Evolutionary conservation across 345 rosid species (phyloP).

Genomic region (Gynandropsis gynandra): DNA sequence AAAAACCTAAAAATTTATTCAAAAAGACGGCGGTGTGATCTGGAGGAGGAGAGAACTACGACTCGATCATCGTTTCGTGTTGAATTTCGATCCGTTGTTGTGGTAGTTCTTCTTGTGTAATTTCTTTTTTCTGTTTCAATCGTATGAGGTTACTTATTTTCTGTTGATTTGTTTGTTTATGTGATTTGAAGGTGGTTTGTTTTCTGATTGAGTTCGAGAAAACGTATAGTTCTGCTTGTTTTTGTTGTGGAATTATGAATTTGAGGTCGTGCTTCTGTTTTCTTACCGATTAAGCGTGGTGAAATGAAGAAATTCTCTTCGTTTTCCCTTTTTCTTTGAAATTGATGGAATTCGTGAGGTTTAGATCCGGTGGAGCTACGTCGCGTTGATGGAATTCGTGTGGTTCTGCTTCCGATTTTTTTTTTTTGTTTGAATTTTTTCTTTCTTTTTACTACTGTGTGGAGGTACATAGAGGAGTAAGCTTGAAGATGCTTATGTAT

Average conservation of each 20-base stretch:
- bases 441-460: background rate
- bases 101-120: slow-evolving; percentile 7
- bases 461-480: background rate
- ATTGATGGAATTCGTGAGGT: slow-evolving; percentile 16
- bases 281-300: background rate
- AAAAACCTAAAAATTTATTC: slow-evolving; percentile 3
- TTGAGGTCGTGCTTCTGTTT: slow-evolving; percentile 19
- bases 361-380: background rate
- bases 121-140: background rate
- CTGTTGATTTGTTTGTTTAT: slow-evolving; percentile 17
- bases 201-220: slow-evolving; percentile 6
- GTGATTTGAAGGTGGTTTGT: too few relatives aligned
- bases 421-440: background rate
- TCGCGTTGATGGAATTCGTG: background rate
- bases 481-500: background rate
- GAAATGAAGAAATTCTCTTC: slow-evolving; percentile 20
- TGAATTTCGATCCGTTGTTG: slow-evolving; percentile 14
- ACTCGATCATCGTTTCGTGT: slow-evolving; percentile 9
- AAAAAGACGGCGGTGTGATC: background rate
- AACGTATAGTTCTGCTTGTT: background rate
- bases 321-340: background rate
- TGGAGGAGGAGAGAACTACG: background rate
- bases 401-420: background rate
- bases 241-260: background rate
- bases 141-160: background rate